Evolutionary conservation across 768 basidiomycete species (phyloP), one percentile per base, ranked within the genome.

Genomic region (Auricularia heimuer): DNA sequence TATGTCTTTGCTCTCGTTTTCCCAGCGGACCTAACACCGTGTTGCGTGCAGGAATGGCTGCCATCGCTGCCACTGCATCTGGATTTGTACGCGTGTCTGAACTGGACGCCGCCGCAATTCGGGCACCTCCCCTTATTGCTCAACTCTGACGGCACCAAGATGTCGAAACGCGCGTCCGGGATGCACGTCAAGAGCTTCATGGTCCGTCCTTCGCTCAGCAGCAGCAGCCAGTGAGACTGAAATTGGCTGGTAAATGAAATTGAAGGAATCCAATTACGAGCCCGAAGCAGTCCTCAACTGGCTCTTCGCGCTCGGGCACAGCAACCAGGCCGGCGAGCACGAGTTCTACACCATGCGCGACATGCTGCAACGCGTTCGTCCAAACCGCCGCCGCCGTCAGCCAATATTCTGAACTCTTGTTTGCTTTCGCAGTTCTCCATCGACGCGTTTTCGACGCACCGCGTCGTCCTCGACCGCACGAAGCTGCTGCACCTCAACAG

Each of bases 281-380:
- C 90, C 94, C 0, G 81, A 82, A 54, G 93, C 94, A 2, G 75
- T 99, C 14, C 75, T 95, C 33, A 98, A 98, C 71, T 98, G 95
- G 88, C 82, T 98, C 7, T 92, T 92, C 4, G 78, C 98, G 18
- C 88, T 92, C n/a, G 95, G 97, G 1, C 98, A 95, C 92, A 92
- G 94, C 29, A 84, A 81, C 10, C 79, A 82, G 8, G 60, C 67
- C 6, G 70, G 72, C 16, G 47, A 70, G 11, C 80, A 79, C 63
- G 69, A 75, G 8, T 68, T 72, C 34, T 65, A 69, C 64, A 29
- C 66, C 11, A 44, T 56, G 44, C 21, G 67, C 75, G 78, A 87
- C n/a, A 81, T 97, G 65, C 81, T 95, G 62, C 71, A 83, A 0
- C 76, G 85, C 73, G 90, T 88, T 62, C 2, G 77, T 64, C 24